A percentile compares a stretch with the other conserved stretches of the same genome.
Evolutionary conservation across 805 yeast species (phyloP).

Genomic region (Metschnikowia dekortorum): DNA sequence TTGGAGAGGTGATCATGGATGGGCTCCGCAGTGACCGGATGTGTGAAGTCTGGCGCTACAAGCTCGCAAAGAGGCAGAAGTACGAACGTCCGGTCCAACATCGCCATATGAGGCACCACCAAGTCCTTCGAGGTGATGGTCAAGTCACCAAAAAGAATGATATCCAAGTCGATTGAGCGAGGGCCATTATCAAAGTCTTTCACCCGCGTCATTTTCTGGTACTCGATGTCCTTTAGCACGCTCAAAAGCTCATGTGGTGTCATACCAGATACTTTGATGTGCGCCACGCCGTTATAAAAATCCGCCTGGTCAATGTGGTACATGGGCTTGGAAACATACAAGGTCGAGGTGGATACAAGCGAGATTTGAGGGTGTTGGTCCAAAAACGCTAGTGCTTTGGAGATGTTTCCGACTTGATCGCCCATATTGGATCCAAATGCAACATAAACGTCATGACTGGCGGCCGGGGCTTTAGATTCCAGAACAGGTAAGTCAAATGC

Average conservation of each 20-base stretch:
- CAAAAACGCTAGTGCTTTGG: constrained; percentile 48
- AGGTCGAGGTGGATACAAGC: constrained; percentile 63
- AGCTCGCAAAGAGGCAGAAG: constrained; percentile 84
- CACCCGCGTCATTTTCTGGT: constrained; percentile 60
- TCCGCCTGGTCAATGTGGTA: constrained; percentile 74
- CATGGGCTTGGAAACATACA: constrained; percentile 92
- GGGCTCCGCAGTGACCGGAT: constrained; percentile 87
- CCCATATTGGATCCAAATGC: constrained; percentile 93
- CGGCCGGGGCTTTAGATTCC: neutral
- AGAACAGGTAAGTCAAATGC: constrained; percentile 32
- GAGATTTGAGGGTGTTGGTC: constrained; percentile 32
- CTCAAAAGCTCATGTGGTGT: constrained; percentile 61
- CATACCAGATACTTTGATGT: constrained; percentile 52
- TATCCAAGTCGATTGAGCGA: constrained; percentile 84
- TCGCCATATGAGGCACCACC: constrained; percentile 78
- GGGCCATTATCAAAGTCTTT: constrained; percentile 90
- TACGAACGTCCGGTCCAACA: constrained; percentile 89
- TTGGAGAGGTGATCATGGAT: constrained; percentile 61
- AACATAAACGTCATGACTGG: constrained; percentile 57
- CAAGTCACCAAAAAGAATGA: constrained; percentile 62
- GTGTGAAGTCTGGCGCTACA: constrained; percentile 57
- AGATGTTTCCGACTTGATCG: constrained; percentile 58
- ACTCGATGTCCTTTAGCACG: constrained; percentile 72
- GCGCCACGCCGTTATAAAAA: constrained; percentile 80
- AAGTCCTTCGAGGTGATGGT: constrained; percentile 55